A percentile compares a stretch with the other conserved stretches of the same genome.
Evolutionary conservation across 352 stramenopile species (phyloP).

Genomic region (Phytophthora rubi): DNA sequence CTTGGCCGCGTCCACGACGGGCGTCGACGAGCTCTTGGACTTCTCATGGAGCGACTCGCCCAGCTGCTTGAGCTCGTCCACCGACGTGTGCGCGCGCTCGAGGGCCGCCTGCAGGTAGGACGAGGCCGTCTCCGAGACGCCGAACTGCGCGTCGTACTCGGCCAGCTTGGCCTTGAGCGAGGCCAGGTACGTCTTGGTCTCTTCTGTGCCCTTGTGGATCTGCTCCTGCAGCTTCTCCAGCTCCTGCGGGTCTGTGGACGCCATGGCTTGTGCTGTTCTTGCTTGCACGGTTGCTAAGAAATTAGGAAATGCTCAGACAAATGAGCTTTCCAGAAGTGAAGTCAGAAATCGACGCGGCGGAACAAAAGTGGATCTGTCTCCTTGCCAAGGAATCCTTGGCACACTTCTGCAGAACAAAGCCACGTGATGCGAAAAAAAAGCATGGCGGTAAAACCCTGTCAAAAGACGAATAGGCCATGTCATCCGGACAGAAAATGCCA

Average conservation of each 20-base stretch:
- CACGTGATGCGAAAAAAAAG: constrained; percentile 5
- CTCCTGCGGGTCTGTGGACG: constrained; percentile 33
- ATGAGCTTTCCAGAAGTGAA: constrained; percentile 3
- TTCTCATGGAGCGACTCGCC: constrained; percentile 62
- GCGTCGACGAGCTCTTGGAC: constrained; percentile 53
- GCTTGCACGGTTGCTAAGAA: too few species aligned
- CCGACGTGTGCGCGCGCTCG: constrained; percentile 70
- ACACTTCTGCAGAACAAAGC: too few species aligned
- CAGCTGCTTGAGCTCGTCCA: constrained; percentile 74
- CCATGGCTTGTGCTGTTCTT: constrained; percentile 18
- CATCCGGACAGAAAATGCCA: neutral
- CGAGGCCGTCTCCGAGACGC: constrained; percentile 71
- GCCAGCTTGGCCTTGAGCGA: constrained; percentile 53
- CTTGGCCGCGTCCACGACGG: constrained; percentile 59
- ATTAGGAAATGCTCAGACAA: constrained; percentile 7
- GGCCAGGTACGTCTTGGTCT: constrained; percentile 79
- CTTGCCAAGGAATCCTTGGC: too few species aligned
- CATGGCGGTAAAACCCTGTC: constrained; percentile 2
- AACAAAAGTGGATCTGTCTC: neutral
- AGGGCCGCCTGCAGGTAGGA: constrained; percentile 72
- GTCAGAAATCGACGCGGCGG: constrained; percentile 15
- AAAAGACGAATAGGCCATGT: neutral
- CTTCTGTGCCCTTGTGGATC: constrained; percentile 70
- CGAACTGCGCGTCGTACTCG: constrained; percentile 78
- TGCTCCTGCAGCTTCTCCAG: constrained; percentile 73